A percentile compares a stretch with the other conserved stretches of the same genome.
Evolutionary conservation across 768 basidiomycete genomes (phyloP).

Genomic region (Mycena haematopus): DNA sequence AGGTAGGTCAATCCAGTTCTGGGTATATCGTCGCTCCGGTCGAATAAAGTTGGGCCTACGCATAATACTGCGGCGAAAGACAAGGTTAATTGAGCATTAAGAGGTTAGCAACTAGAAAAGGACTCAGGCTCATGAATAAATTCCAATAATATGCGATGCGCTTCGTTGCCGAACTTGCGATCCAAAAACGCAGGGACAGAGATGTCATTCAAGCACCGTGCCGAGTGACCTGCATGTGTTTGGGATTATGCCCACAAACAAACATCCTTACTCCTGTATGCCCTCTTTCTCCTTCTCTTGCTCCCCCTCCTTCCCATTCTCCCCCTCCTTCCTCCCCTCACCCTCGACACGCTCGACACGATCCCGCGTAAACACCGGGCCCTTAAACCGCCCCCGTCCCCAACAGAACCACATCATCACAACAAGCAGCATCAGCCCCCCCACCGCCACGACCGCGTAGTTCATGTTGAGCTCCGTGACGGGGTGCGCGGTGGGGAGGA

Average conservation of each 20-base stretch:
- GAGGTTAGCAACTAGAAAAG: no score
- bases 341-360: neutral
- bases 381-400: constrained; percentile 52
- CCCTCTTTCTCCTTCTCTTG: neutral
- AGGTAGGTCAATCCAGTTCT: neutral
- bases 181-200: neutral
- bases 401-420: constrained; percentile 52
- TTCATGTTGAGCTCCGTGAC: constrained; percentile 61
- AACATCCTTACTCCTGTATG: neutral
- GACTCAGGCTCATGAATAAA: no score
- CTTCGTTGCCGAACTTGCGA: no score
- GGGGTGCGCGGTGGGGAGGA: constrained; percentile 61
- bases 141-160: no score
- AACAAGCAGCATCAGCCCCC: constrained; percentile 53
- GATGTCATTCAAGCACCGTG: neutral
- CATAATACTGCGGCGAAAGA: no score
- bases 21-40: neutral
- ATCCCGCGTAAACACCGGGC: constrained; percentile 53
- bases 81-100: no score
- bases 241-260: neutral
- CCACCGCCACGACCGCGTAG: constrained; percentile 60
- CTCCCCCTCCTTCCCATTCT: neutral
- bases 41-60: no score
- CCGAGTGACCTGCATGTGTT: neutral
- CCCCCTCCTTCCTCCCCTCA: neutral